Percentiles rank a stretch among this genome's conserved stretches.
These are phyloP conservation scores for Apiotrichum montevideense DNA, from an alignment of 1,284 basidiomycete genomes.

Conservation along the genomic window DNA sequence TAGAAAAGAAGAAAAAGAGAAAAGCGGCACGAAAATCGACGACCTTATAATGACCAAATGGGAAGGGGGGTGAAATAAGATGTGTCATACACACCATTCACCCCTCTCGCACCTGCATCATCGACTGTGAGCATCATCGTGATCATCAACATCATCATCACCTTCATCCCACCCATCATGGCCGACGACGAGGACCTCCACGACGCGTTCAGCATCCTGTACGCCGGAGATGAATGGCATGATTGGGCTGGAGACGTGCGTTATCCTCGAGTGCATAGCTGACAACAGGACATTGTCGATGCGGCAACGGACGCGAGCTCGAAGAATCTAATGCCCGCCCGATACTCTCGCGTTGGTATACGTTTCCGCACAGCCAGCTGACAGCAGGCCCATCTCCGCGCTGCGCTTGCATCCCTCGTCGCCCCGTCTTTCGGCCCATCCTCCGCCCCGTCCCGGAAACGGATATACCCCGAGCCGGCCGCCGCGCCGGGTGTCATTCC, in stretches of 20 bases:
- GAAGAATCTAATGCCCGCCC: background rate
- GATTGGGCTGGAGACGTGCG: background rate
- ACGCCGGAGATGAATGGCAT: slow-evolving; percentile 12
- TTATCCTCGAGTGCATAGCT: background rate
- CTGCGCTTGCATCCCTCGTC: slow-evolving; percentile 7
- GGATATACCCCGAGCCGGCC: slow-evolving; percentile 1
- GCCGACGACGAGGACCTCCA: slow-evolving; percentile 11
- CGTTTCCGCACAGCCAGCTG: background rate
- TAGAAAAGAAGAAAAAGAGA: background rate
- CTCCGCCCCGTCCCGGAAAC: background rate
- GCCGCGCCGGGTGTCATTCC: slow-evolving; percentile 9
- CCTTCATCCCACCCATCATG: background rate
- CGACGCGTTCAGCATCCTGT: slow-evolving; percentile 13
- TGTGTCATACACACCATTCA: too few species aligned
- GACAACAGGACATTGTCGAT: background rate
- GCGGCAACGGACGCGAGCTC: background rate
- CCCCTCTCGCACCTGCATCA: background rate
- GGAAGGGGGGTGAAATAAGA: background rate
- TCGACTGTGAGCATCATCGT: background rate
- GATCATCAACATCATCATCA: background rate
- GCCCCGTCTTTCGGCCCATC: background rate
- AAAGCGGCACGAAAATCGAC: background rate
- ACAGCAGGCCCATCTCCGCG: slow-evolving; percentile 5
- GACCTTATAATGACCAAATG: too few species aligned
- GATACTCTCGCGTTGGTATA: background rate